These are phyloP conservation scores for Emericellopsis terricola DNA, from an alignment of 495 filamentous ascomycete genomes.

Conservation along the genomic window DNA sequence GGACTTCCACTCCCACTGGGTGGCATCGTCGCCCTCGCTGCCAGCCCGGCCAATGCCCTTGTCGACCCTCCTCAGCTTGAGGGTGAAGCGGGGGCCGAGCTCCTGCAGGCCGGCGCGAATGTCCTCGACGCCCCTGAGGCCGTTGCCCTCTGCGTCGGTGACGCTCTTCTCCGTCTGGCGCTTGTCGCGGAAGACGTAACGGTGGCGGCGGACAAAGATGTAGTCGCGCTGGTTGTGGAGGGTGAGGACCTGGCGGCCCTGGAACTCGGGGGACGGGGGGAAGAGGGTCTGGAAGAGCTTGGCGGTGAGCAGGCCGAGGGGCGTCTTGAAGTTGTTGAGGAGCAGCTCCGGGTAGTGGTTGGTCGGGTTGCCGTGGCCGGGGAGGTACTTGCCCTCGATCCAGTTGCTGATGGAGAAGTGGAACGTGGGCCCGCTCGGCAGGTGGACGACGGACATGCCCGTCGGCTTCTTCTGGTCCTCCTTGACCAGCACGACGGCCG, in stretches of 20 bases:
- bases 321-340: slow-evolving; percentile 88
- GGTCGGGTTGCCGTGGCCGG: slow-evolving; percentile 76
- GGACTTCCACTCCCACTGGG: slow-evolving; percentile 87
- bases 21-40: slow-evolving; percentile 46
- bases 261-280: slow-evolving; percentile 63
- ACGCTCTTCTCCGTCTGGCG: slow-evolving; percentile 71
- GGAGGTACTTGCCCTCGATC: slow-evolving; percentile 64
- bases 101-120: slow-evolving; percentile 77
- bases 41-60: slow-evolving; percentile 70
- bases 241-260: slow-evolving; percentile 75
- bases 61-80: slow-evolving; percentile 82
- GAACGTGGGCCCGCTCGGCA: slow-evolving; percentile 75
- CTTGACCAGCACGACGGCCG: slow-evolving; percentile 59
- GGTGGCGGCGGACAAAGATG: slow-evolving; percentile 76
- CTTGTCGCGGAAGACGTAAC: slow-evolving; percentile 87
- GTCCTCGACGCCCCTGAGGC: slow-evolving; percentile 60
- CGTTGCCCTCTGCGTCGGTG: slow-evolving; percentile 71
- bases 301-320: slow-evolving; percentile 76
- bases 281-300: slow-evolving; percentile 71
- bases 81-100: slow-evolving; percentile 64
- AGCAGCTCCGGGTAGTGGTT: slow-evolving; percentile 86
- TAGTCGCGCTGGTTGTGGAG: slow-evolving; percentile 94
- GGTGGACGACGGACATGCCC: slow-evolving; percentile 62
- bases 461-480: slow-evolving; percentile 70
- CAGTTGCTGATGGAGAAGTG: slow-evolving; percentile 55